These are phyloP conservation scores for Xerocomus potaroensis DNA, from an alignment of 768 basidiomycete genomes.

Conservation along the genomic window DNA sequence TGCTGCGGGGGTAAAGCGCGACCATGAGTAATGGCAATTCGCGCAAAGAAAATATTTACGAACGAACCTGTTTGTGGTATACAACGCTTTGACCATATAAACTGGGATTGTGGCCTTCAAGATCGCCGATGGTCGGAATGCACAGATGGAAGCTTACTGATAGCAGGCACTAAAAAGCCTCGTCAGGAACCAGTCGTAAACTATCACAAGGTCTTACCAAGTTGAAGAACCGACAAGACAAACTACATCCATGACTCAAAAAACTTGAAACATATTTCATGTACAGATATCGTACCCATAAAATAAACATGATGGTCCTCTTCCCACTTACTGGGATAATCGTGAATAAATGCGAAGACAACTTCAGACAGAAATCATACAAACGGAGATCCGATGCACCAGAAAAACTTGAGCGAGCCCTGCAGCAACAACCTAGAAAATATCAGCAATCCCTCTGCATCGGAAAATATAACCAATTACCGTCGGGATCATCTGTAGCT, in stretches of 20 bases:
- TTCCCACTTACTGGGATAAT: neutral
- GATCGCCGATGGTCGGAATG: neutral
- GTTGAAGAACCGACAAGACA: neutral
- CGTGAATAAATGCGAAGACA: neutral
- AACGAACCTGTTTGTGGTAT: neutral
- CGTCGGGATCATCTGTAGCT: neutral
- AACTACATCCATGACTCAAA: neutral
- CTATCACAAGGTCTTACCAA: neutral
- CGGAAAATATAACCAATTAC: neutral
- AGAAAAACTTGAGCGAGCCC: neutral
- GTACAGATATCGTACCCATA: neutral
- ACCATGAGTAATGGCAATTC: neutral
- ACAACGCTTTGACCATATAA: neutral
- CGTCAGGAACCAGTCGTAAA: neutral
- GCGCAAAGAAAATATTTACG: neutral
- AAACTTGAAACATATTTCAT: neutral
- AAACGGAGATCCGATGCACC: neutral
- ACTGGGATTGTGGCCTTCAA: neutral
- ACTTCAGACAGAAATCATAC: neutral
- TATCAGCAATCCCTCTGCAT: neutral
- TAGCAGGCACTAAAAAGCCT: neutral
- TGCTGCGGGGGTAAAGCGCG: neutral
- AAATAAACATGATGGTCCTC: neutral
- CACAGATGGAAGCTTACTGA: neutral
- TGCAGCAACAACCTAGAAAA: neutral